Evolutionary conservation across 305 asterid genomes (phyloP).

Genomic region (Solanum hybrid): DNA sequence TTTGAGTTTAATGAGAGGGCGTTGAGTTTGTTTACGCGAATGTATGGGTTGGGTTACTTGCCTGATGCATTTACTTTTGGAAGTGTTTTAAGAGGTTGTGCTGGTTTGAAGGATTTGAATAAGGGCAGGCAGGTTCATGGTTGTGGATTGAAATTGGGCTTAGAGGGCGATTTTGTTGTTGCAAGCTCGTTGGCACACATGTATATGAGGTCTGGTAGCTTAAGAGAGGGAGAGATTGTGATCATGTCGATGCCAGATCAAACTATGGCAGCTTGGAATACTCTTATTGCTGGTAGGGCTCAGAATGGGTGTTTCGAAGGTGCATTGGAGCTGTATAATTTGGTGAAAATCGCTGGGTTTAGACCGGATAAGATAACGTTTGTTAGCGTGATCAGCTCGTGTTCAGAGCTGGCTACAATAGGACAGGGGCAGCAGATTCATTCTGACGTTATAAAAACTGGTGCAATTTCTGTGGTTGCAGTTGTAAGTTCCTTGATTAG

Average conservation of each 20-base stretch:
- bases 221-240: constrained; percentile 58
- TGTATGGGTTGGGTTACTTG: constrained; percentile 47
- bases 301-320: constrained; percentile 56
- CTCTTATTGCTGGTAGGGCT: constrained; percentile 70
- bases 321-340: constrained; percentile 52
- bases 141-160: constrained; percentile 39
- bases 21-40: constrained; percentile 33
- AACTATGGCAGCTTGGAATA: constrained; percentile 53
- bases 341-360: constrained; percentile 49
- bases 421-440: constrained; percentile 92
- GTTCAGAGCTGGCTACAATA: constrained; percentile 69
- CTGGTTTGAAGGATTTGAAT: constrained; percentile 68
- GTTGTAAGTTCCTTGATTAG: constrained; percentile 65
- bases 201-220: constrained; percentile 69
- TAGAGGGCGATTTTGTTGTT: constrained; percentile 48
- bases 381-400: constrained; percentile 62
- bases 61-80: constrained; percentile 72
- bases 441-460: constrained; percentile 62
- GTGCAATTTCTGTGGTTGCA: constrained; percentile 42
- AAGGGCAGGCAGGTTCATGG: constrained; percentile 67
- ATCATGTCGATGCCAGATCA: constrained; percentile 47
- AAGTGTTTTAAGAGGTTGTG: constrained; percentile 81
- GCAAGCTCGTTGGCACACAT: constrained; percentile 70
- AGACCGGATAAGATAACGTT: constrained; percentile 76
- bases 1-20: constrained; percentile 55